Conservation (phyloP, 2,329 filamentous ascomycete species). For the Sporothrix pseudoabietina region DNA sequence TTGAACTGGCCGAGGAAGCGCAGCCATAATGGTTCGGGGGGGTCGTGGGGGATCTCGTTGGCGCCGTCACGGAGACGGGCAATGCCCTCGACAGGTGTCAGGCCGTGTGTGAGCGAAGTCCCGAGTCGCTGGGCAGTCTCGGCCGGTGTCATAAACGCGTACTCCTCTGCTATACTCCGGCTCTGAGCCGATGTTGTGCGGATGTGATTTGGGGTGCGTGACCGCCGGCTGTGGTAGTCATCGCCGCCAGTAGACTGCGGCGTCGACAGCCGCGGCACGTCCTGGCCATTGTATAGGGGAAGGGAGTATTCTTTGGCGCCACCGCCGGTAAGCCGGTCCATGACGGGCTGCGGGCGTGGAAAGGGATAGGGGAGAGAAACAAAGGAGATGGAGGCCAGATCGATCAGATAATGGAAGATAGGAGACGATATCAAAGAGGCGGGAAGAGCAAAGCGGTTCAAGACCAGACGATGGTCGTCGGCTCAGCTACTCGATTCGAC, state of each 20-base stretch:
- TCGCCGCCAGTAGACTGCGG: slow-evolving; percentile 25
- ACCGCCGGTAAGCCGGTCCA: slow-evolving; percentile 33
- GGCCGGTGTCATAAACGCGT: slow-evolving; percentile 68
- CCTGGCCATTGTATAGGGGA: slow-evolving; percentile 34
- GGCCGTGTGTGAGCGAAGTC: slow-evolving; percentile 80
- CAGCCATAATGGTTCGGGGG: slow-evolving; percentile 90
- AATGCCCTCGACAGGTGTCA: slow-evolving; percentile 79
- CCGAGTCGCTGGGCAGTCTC: slow-evolving; percentile 76
- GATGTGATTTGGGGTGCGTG: slow-evolving; percentile 32
- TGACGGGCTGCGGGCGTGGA: slow-evolving; percentile 26
- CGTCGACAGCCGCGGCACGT: slow-evolving; percentile 30
- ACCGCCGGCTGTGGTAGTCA: slow-evolving; percentile 33
- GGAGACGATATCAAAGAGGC: neutral
- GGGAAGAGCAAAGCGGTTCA: neutral
- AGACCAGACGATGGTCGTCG: slow-evolving; percentile 4
- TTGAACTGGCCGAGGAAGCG: slow-evolving; percentile 96
- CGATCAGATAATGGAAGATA: neutral
- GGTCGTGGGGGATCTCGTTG: slow-evolving; percentile 93
- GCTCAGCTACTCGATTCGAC: neutral
- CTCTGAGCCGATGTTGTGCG: slow-evolving; percentile 41
- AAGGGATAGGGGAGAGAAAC: neutral
- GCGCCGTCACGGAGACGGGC: slow-evolving; percentile 78
- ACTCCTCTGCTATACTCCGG: slow-evolving; percentile 60
- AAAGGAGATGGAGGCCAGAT: neutral
- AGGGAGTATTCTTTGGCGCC: slow-evolving; percentile 29